phyloP scores from a whole-genome alignment of 148 eudicot species.

The Nepenthes mirabilis region DNA sequence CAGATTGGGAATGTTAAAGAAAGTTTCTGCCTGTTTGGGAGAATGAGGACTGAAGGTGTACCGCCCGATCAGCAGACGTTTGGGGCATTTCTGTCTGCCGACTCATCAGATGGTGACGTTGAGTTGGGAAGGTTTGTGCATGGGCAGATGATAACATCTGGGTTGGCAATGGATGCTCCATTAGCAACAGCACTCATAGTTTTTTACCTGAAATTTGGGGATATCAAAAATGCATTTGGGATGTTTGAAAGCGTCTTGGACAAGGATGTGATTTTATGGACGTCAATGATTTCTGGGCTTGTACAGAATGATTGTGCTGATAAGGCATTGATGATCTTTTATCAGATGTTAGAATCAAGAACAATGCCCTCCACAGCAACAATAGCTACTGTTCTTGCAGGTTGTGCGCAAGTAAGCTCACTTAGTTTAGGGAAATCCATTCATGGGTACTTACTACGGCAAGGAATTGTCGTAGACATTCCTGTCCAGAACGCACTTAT shows the following conservation, averaged over 20 bases:
- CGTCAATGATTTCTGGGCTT: slow-evolving; percentile 79
- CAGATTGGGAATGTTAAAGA: slow-evolving; percentile 27
- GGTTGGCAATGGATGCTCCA: slow-evolving; percentile 36
- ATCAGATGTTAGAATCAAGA: slow-evolving; percentile 32
- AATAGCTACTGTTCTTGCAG: slow-evolving; percentile 57
- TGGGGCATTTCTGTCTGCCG: slow-evolving; percentile 36
- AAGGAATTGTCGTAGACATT: slow-evolving; percentile 30
- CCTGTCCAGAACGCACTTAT: slow-evolving; percentile 62
- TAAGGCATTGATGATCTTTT: slow-evolving; percentile 41
- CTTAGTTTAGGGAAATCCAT: slow-evolving; percentile 40
- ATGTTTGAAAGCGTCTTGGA: slow-evolving; percentile 37
- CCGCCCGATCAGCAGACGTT: slow-evolving; percentile 62
- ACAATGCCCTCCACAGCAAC: slow-evolving; percentile 43
- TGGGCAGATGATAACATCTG: slow-evolving; percentile 41
- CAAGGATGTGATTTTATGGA: slow-evolving; percentile 66
- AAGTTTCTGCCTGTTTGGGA: slow-evolving; percentile 20
- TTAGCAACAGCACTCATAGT: slow-evolving; percentile 53
- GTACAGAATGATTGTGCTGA: slow-evolving; percentile 59
- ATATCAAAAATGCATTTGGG: slow-evolving; percentile 27
- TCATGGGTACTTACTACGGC: slow-evolving; percentile 56
- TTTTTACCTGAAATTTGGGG: slow-evolving; percentile 45
- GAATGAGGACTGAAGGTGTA: slow-evolving; percentile 47
- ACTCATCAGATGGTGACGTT: slow-evolving; percentile 22
- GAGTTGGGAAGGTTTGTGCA: slow-evolving; percentile 47
- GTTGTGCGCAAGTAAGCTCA: slow-evolving; percentile 53